A percentile compares a stretch with the other conserved stretches of the same genome.
Conservation (phyloP, 352 stramenopile species). For the Phytophthora chlamydospora region DNA sequence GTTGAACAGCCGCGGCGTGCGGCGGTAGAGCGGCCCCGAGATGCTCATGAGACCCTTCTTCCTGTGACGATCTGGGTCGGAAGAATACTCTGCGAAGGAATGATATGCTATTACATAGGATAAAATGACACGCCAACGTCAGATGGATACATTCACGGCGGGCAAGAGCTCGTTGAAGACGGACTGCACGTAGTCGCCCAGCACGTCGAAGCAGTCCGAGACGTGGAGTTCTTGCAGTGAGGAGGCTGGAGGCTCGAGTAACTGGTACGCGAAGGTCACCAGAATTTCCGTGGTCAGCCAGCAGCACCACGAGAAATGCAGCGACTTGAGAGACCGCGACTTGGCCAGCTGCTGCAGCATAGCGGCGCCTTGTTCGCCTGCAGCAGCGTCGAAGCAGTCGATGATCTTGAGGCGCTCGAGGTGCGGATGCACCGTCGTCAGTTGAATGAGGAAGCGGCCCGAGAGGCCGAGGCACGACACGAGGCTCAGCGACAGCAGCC, state of each 20-base stretch:
- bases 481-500: conserved; percentile 64
- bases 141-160: conserved; percentile 45
- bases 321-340: conserved; percentile 62
- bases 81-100: neutral
- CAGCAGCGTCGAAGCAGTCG: conserved; percentile 70
- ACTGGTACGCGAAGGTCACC: conserved; percentile 70
- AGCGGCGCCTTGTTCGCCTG: conserved; percentile 44
- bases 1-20: conserved; percentile 72
- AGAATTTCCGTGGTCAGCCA: conserved; percentile 83
- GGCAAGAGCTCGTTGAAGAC: conserved; percentile 69
- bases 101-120: conserved; percentile 18
- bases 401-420: conserved; percentile 68
- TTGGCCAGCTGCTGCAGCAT: conserved; percentile 58
- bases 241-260: conserved; percentile 60
- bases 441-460: conserved; percentile 47
- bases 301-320: conserved; percentile 83
- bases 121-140: conserved; percentile 6
- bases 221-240: conserved; percentile 56
- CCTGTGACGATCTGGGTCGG: conserved; percentile 2
- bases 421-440: conserved; percentile 53
- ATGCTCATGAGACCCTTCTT: conserved; percentile 51
- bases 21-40: conserved; percentile 73
- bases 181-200: conserved; percentile 72
- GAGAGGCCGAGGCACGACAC: conserved; percentile 72
- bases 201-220: conserved; percentile 78